Conservation (phyloP, 495 filamentous ascomycete genomes). For the Xylaria longipes region DNA sequence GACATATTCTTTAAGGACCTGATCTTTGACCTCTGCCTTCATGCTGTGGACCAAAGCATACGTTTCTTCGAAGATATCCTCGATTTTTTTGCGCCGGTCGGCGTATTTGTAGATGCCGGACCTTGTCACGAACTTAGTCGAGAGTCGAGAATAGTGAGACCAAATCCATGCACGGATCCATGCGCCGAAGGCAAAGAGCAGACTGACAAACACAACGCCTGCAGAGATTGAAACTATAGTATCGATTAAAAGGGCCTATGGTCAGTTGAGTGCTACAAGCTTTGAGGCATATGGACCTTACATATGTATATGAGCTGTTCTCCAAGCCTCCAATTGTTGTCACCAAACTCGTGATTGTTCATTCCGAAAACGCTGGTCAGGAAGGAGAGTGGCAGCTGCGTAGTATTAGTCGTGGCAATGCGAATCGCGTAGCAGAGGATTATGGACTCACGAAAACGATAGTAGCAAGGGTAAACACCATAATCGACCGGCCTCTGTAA, state of each 20-base stretch:
- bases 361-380: not conserved
- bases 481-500: slow-evolving; percentile 55
- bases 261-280: slow-evolving; percentile 7
- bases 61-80: not conserved
- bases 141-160: slow-evolving; percentile 26
- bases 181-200: slow-evolving; percentile 41
- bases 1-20: too few relatives aligned
- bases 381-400: not conserved
- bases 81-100: not conserved
- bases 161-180: slow-evolving; percentile 32
- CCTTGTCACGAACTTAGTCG: not conserved
- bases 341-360: not conserved
- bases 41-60: not conserved
- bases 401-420: not conserved
- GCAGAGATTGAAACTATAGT: slow-evolving; percentile 40
- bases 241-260: not conserved
- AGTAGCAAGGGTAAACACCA: slow-evolving; percentile 70
- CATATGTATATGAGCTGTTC: slow-evolving; percentile 46
- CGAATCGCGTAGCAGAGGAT: not conserved
- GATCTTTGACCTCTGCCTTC: not conserved
- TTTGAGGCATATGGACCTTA: slow-evolving; percentile 22
- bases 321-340: slow-evolving; percentile 19
- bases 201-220: slow-evolving; percentile 40
- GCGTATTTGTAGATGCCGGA: slow-evolving; percentile 30
- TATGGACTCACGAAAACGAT: slow-evolving; percentile 57